Evolutionary conservation across 139 green algal species (phyloP).

Genomic region (Chlamydomonas urium): DNA sequence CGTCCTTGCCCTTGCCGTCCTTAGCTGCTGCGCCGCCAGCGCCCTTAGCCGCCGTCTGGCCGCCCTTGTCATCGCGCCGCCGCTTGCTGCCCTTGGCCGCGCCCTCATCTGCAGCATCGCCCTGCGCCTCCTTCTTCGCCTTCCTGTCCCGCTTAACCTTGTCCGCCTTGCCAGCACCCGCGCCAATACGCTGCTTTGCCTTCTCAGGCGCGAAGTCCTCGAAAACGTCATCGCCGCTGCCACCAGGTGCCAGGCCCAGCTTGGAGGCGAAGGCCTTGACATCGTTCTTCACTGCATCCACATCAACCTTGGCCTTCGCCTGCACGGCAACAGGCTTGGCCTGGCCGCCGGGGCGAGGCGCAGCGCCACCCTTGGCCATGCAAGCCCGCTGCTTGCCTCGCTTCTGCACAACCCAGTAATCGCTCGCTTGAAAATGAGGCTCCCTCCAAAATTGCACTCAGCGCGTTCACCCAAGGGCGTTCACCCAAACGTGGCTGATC

Average conservation of each 20-base stretch:
- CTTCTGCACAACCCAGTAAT: too few species aligned
- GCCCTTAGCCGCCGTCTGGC: neutral
- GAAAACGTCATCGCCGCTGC: conserved; percentile 44
- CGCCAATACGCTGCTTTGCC: conserved; percentile 24
- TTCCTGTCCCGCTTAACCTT: conserved; percentile 10
- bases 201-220: conserved; percentile 67
- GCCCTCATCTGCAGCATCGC: neutral
- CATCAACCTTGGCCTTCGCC: conserved; percentile 16
- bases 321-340: too few species aligned
- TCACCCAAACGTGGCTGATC: too few species aligned
- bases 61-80: conserved; percentile 11
- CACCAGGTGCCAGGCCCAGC: conserved; percentile 47
- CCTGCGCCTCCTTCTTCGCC: conserved; percentile 3
- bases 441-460: too few species aligned
- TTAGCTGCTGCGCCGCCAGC: neutral
- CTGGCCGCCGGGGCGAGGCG: too few species aligned
- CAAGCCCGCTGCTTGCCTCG: too few species aligned
- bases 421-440: too few species aligned
- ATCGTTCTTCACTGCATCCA: conserved; percentile 37
- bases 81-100: neutral
- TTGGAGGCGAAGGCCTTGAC: conserved; percentile 50
- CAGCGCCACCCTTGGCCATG: too few species aligned
- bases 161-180: too few species aligned
- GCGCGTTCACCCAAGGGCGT: too few species aligned
- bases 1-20: neutral